Conservation (phyloP, 768 basidiomycete species). For the Chalciporus pseudorubinellus region DNA sequence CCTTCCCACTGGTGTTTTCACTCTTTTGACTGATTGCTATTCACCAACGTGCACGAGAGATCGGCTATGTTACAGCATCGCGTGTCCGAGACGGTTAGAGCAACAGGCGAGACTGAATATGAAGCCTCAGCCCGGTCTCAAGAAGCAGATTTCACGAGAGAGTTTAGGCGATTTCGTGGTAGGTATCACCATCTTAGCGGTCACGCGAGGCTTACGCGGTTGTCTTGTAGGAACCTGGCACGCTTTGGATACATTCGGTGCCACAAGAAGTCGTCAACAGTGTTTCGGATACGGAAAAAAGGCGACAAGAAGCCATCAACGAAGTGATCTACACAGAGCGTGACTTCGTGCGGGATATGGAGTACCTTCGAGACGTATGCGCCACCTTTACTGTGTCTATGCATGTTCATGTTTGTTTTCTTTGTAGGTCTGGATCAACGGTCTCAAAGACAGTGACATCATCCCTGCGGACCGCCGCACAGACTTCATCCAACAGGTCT, state of each 20-base stretch:
- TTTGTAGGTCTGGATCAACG: constrained; percentile 82
- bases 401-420: constrained; percentile 2
- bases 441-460: constrained; percentile 71
- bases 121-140: constrained; percentile 88
- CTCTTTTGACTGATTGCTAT: constrained; percentile 94
- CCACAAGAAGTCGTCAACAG: constrained; percentile 91
- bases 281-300: constrained; percentile 92
- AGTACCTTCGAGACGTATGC: constrained; percentile 92
- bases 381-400: background rate
- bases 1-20: constrained; percentile 92
- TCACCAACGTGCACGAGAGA: constrained; percentile 96
- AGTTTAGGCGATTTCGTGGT: constrained; percentile 79
- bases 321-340: constrained; percentile 93
- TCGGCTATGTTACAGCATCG: constrained; percentile 94
- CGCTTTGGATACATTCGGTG: constrained; percentile 95
- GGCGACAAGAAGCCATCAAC: constrained; percentile 96
- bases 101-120: constrained; percentile 94
- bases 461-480: constrained; percentile 74
- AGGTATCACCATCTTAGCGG: constrained; percentile 14
- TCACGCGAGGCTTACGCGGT: constrained; percentile 6
- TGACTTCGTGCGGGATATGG: constrained; percentile 97
- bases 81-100: constrained; percentile 89
- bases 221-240: constrained; percentile 65
- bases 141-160: constrained; percentile 79
- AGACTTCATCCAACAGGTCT: constrained; percentile 90